Percentiles rank a stretch among this genome's conserved stretches.
These are phyloP conservation scores for Xylaria palmicola DNA, from an alignment of 495 filamentous ascomycete species.

Conservation along the genomic window DNA sequence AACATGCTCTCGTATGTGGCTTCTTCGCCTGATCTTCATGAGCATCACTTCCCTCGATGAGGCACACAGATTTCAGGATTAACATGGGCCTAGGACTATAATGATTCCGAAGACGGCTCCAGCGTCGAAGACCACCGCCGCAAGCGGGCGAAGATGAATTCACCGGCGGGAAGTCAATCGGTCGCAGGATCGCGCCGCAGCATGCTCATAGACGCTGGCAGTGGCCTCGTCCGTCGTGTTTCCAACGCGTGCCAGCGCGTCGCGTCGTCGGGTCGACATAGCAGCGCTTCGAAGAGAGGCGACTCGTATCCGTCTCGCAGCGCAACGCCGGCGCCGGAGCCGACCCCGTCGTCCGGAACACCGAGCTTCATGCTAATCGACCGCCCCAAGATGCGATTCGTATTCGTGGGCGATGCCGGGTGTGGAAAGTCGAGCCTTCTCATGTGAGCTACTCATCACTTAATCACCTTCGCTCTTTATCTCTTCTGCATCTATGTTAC, in stretches of 20 bases:
- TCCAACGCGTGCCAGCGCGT: conserved; percentile 16
- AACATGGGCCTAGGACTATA: conserved; percentile 7
- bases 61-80: too few relatives aligned
- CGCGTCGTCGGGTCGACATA: neutral
- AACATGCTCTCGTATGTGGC: conserved; percentile 21
- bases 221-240: conserved; percentile 10
- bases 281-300: neutral
- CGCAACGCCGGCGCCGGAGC: conserved; percentile 4
- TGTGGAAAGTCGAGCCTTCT: conserved; percentile 30
- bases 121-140: conserved; percentile 11
- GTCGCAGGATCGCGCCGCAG: neutral
- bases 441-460: conserved; percentile 16
- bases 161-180: neutral
- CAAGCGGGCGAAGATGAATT: conserved; percentile 17
- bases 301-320: neutral
- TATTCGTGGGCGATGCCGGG: conserved; percentile 26
- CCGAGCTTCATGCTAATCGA: conserved; percentile 12
- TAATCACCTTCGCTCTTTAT: neutral
- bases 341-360: conserved; percentile 8
- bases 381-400: conserved; percentile 27
- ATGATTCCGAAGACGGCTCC: neutral
- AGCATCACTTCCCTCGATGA: too few relatives aligned
- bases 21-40: neutral
- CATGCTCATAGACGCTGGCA: conserved; percentile 7
- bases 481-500: neutral